These are phyloP conservation scores for Ramaria rubella DNA, from an alignment of 768 basidiomycete species.

Conservation along the genomic window DNA sequence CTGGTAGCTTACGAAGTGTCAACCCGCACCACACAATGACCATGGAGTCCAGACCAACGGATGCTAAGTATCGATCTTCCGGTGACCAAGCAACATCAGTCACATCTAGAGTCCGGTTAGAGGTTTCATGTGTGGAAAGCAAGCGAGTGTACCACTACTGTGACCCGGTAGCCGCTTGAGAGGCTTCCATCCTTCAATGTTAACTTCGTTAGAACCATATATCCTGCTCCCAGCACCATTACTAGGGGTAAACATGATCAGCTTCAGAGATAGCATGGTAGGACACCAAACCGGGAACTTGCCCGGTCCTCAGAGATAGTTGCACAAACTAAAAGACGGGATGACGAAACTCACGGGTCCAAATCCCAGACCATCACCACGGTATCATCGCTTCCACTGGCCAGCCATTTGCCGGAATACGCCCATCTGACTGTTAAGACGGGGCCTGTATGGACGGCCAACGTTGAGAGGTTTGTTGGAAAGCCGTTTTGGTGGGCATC, in stretches of 20 bases:
- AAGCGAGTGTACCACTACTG: slow-evolving; percentile 66
- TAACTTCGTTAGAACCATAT: slow-evolving; percentile 93
- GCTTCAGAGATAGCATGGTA: not conserved
- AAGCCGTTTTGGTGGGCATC: slow-evolving; percentile 63
- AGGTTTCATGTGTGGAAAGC: not conserved
- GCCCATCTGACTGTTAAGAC: slow-evolving; percentile 92
- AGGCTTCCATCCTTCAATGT: slow-evolving; percentile 96
- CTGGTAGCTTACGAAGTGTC: slow-evolving; percentile 60
- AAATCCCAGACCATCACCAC: slow-evolving; percentile 97
- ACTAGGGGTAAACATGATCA: slow-evolving; percentile 7
- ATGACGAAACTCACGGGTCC: slow-evolving; percentile 93
- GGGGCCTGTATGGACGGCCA: slow-evolving; percentile 90
- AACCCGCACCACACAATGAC: slow-evolving; percentile 93
- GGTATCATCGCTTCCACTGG: slow-evolving; percentile 93
- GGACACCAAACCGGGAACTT: no score
- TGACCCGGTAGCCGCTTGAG: slow-evolving; percentile 88
- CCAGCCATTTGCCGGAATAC: slow-evolving; percentile 87
- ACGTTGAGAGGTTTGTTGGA: slow-evolving; percentile 83
- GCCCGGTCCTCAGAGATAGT: no score
- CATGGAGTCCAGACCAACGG: slow-evolving; percentile 86
- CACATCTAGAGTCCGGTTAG: slow-evolving; percentile 54
- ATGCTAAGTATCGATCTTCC: slow-evolving; percentile 86
- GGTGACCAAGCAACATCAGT: slow-evolving; percentile 95
- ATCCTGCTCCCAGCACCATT: slow-evolving; percentile 80
- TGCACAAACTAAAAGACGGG: no score